phyloP scores from a whole-genome alignment of 2,329 filamentous ascomycete genomes.

The Pleurostoma richardsiae region DNA sequence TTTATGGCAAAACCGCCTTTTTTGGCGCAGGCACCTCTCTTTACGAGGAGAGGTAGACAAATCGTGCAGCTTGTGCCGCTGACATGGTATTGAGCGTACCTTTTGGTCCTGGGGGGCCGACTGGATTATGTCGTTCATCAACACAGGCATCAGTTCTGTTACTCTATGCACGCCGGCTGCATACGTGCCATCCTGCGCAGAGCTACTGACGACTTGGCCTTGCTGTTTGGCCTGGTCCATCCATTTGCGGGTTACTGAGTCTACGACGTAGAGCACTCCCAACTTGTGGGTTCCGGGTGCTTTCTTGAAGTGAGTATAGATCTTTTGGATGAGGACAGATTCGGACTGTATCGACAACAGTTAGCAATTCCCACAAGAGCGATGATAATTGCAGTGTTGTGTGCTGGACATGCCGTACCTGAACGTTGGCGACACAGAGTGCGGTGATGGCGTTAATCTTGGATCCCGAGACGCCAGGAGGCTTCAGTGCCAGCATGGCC shows the following conservation, averaged over 20 bases:
- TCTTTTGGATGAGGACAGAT: constrained; percentile 89
- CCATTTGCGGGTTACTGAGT: constrained; percentile 99
- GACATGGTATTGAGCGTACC: constrained; percentile 60
- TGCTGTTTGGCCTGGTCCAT: constrained; percentile 88
- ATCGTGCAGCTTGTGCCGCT: constrained; percentile 14
- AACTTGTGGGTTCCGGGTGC: constrained; percentile 93
- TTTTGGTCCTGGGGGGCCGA: constrained; percentile 91
- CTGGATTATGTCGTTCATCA: constrained; percentile 94
- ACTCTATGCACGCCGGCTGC: constrained; percentile 94
- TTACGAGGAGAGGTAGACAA: background rate
- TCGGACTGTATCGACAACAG: constrained; percentile 63
- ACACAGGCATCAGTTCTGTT: constrained; percentile 84
- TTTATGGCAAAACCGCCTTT: too few relatives aligned
- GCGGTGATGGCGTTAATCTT: constrained; percentile 84
- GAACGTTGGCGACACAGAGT: constrained; percentile 82
- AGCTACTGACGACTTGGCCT: constrained; percentile 74
- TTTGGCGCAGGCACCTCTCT: background rate
- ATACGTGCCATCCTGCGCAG: constrained; percentile 85
- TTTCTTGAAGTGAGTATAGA: constrained; percentile 96
- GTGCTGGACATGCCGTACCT: constrained; percentile 57
- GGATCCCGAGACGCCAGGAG: constrained; percentile 88
- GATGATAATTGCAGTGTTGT: background rate
- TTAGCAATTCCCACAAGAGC: constrained; percentile 15
- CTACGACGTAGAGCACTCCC: constrained; percentile 99
- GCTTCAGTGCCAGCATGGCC: constrained; percentile 86